These are phyloP conservation scores for Fusarium ambrosium DNA, from an alignment of 2,329 filamentous ascomycete genomes.

Conservation along the genomic window DNA sequence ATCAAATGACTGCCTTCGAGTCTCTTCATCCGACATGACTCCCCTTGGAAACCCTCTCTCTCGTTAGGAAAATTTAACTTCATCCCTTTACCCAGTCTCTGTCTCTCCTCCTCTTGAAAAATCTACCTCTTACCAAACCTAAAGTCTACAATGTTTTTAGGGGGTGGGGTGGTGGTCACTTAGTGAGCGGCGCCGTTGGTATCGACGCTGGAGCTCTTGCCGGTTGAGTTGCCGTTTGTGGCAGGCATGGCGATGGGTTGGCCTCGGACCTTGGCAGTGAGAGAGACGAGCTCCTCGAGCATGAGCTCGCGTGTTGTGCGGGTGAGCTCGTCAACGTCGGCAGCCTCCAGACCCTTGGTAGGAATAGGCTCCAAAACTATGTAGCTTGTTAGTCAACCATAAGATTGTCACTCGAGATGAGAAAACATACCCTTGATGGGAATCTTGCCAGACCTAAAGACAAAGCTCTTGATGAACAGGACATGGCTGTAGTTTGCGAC, in stretches of 20 bases:
- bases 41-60: constrained; percentile 31
- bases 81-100: constrained; percentile 10
- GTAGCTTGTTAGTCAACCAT: background rate
- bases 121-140: background rate
- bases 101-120: constrained; percentile 1
- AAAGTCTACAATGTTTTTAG: constrained; percentile 10
- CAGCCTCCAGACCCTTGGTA: constrained; percentile 78
- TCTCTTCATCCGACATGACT: constrained; percentile 44
- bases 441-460: constrained; percentile 78
- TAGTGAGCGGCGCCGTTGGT: constrained; percentile 60
- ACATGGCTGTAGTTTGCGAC: constrained; percentile 84
- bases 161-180: background rate
- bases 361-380: constrained; percentile 84
- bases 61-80: constrained; percentile 30
- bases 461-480: constrained; percentile 72
- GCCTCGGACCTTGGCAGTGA: constrained; percentile 67
- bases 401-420: background rate
- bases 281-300: constrained; percentile 73
- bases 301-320: constrained; percentile 79
- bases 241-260: constrained; percentile 51
- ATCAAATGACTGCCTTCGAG: constrained; percentile 48
- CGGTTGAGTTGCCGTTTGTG: constrained; percentile 40
- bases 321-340: constrained; percentile 83
- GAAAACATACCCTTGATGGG: constrained; percentile 76
- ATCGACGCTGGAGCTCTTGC: constrained; percentile 50